Conservation (phyloP, 2,329 filamentous ascomycete species). For the Ophiocordyceps unilateralis region DNA sequence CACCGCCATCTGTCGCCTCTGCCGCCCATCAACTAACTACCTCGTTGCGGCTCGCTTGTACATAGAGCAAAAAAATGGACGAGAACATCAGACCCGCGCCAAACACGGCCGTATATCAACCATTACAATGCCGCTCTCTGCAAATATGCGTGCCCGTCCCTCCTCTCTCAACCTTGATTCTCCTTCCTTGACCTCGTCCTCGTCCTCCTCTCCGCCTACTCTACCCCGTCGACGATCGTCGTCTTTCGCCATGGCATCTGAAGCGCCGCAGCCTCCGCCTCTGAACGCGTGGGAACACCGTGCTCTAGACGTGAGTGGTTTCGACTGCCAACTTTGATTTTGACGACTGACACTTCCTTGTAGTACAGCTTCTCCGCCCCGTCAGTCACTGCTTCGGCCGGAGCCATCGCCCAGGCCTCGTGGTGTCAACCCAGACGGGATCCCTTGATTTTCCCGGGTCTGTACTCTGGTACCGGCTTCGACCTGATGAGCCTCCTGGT, state of each 20-base stretch:
- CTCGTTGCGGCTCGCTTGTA: too few species aligned
- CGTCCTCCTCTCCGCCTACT: not conserved
- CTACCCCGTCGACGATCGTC: not conserved
- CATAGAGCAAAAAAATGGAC: too few species aligned
- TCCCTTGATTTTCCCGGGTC: constrained; percentile 34
- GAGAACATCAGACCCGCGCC: too few species aligned
- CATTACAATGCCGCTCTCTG: too few species aligned
- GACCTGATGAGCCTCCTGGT: constrained; percentile 40
- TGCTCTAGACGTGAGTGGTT: constrained; percentile 16
- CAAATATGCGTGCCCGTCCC: not conserved
- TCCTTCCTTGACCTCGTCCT: not conserved
- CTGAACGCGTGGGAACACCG: constrained; percentile 19
- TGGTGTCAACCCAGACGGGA: constrained; percentile 16
- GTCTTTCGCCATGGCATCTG: constrained; percentile 3
- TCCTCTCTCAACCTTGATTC: not conserved
- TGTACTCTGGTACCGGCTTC: constrained; percentile 37
- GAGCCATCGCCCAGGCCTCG: constrained; percentile 1
- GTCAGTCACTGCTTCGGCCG: not conserved
- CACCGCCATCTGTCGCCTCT: not conserved
- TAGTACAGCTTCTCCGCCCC: constrained; percentile 1
- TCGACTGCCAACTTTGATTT: not conserved
- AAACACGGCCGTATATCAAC: too few species aligned
- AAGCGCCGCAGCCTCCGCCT: constrained; percentile 3
- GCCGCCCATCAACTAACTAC: not conserved
- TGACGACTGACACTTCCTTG: not conserved